These are phyloP conservation scores for Annulohypoxylon moriforme DNA, from an alignment of 495 filamentous ascomycete genomes.

Conservation along the genomic window DNA sequence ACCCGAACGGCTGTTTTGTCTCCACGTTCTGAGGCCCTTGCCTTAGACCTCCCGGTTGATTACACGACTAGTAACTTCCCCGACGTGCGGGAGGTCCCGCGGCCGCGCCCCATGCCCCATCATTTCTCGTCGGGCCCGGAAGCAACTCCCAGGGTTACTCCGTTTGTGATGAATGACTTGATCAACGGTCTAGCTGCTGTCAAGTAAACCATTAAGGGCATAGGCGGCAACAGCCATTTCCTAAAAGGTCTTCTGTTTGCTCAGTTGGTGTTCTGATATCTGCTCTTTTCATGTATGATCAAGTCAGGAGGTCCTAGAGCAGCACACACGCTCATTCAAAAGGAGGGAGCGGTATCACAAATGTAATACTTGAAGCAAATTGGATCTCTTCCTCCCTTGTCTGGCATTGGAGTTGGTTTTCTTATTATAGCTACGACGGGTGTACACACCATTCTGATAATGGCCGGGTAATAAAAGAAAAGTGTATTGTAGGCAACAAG, in stretches of 20 bases:
- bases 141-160: constrained; percentile 34
- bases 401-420: constrained; percentile 22
- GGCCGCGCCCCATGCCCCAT: constrained; percentile 35
- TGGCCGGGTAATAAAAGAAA: constrained; percentile 15
- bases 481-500: constrained; percentile 26
- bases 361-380: constrained; percentile 7
- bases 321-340: constrained; percentile 1
- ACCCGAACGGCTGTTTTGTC: constrained; percentile 24
- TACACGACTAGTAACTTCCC: constrained; percentile 41
- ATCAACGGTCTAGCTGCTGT: constrained; percentile 36
- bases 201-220: not conserved
- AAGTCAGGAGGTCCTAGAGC: constrained; percentile 12
- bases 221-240: not conserved
- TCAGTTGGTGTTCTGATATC: constrained; percentile 18
- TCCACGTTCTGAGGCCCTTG: constrained; percentile 28
- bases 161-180: constrained; percentile 40
- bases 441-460: constrained; percentile 32
- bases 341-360: not conserved
- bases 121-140: constrained; percentile 37
- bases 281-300: constrained; percentile 5
- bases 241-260: not conserved
- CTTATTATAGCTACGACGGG: constrained; percentile 17
- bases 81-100: constrained; percentile 43
- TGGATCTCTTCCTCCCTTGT: constrained; percentile 7
- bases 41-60: constrained; percentile 34